Evolutionary conservation across 176 grass and related monocot species (phyloP).

Genomic region (Carex scoparia): DNA sequence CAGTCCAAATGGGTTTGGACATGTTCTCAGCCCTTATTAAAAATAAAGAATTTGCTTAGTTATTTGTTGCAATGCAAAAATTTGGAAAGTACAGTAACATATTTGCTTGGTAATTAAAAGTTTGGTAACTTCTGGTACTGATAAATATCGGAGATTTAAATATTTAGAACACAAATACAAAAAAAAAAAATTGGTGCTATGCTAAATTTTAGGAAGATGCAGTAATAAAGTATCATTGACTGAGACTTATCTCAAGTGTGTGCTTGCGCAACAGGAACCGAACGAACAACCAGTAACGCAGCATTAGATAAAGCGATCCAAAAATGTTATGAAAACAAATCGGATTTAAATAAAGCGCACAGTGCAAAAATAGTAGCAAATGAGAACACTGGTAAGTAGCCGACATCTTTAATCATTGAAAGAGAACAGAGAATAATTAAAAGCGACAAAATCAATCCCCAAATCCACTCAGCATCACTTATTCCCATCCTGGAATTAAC

Average conservation of each 20-base stretch:
- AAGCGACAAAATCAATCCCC: conserved; percentile 20
- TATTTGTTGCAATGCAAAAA: too few species aligned
- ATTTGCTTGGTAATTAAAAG: too few species aligned
- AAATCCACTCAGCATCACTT: conserved; percentile 21
- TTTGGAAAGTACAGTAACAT: too few species aligned
- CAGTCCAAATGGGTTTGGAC: too few species aligned
- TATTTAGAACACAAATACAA: not conserved
- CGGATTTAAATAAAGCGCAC: not conserved
- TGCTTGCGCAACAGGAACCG: not conserved
- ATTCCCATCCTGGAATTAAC: conserved; percentile 3
- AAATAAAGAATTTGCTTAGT: too few species aligned
- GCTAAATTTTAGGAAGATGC: not conserved
- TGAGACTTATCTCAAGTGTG: not conserved
- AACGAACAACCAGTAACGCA: not conserved
- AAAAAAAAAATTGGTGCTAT: not conserved
- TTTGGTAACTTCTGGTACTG: too few species aligned
- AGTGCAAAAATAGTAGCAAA: conserved; percentile 17
- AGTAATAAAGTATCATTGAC: not conserved
- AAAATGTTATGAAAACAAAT: conserved; percentile 8
- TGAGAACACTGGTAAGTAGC: conserved; percentile 22
- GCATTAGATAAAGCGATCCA: not conserved
- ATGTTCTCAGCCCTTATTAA: too few species aligned
- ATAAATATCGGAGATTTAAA: not conserved
- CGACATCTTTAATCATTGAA: conserved; percentile 33
- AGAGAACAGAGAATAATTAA: conserved; percentile 15